These are phyloP conservation scores for Pseudonitzschia pungens DNA, from an alignment of 108 stramenopile species.

Conservation along the genomic window DNA sequence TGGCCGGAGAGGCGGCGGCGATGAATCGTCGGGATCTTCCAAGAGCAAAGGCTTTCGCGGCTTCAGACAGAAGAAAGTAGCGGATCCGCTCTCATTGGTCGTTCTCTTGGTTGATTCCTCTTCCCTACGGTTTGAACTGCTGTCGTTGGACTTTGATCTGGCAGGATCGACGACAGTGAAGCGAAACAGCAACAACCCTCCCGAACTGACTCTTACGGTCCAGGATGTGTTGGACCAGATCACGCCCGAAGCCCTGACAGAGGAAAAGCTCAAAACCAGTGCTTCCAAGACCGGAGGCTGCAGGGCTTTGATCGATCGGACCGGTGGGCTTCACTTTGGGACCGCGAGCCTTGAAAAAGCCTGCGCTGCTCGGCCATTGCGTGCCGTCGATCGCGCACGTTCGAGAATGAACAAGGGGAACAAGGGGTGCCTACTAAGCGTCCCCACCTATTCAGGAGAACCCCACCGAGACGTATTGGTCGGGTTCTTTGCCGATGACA, in stretches of 20 bases:
- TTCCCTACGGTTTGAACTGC: slow-evolving; percentile 1
- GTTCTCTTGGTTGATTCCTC: slow-evolving; percentile 1
- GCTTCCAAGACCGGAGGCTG: not conserved
- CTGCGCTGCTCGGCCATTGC: not conserved
- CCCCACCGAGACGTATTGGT: not conserved
- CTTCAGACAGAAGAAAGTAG: not conserved
- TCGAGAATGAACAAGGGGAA: not conserved
- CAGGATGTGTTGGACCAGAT: slow-evolving; percentile 12
- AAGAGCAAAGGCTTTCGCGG: not conserved
- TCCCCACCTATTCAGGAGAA: slow-evolving; percentile 5
- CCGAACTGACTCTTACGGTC: not conserved
- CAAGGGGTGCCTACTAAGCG: not conserved
- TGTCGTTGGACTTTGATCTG: slow-evolving; percentile 11
- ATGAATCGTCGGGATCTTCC: not conserved
- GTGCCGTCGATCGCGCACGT: not conserved
- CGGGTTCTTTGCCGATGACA: not conserved
- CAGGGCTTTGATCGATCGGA: slow-evolving; percentile 6
- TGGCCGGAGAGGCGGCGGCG: not conserved
- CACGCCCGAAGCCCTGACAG: slow-evolving; percentile 2
- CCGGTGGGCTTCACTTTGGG: not conserved
- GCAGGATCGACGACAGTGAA: not conserved
- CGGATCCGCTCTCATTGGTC: slow-evolving; percentile 6
- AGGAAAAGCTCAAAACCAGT: not conserved
- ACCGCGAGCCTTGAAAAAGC: not conserved
- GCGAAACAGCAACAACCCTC: not conserved